These are phyloP conservation scores for Yamadazyma friedrichii DNA, from an alignment of 1,139 yeast genomes.

Conservation along the genomic window DNA sequence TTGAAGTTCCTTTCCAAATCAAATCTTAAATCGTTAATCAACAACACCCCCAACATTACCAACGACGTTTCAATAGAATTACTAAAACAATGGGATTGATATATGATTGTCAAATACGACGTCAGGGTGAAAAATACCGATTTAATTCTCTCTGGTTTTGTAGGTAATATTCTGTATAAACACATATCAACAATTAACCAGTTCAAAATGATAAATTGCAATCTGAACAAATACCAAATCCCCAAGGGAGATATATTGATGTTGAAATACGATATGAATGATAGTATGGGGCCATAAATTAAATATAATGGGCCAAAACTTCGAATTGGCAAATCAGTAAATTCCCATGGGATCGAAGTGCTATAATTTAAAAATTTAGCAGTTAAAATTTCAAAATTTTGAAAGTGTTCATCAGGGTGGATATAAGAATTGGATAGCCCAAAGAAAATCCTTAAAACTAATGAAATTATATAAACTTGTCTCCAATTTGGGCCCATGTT, in stretches of 20 bases:
- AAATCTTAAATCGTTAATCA: conserved; percentile 46
- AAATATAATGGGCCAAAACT: conserved; percentile 70
- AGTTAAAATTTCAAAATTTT: conserved; percentile 73
- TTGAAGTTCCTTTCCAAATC: conserved; percentile 15
- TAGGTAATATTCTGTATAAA: conserved; percentile 48
- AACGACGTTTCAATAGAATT: conserved; percentile 80
- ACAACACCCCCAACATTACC: conserved; percentile 54
- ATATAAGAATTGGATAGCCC: conserved; percentile 78
- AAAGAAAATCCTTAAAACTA: conserved; percentile 53
- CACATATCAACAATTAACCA: conserved; percentile 61
- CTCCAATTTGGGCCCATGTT: conserved; percentile 39
- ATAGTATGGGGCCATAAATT: conserved; percentile 67
- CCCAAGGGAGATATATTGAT: conserved; percentile 38
- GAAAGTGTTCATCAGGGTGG: conserved; percentile 98
- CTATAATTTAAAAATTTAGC: conserved; percentile 47
- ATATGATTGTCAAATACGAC: conserved; percentile 75
- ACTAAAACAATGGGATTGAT: conserved; percentile 86
- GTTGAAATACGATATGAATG: conserved; percentile 23
- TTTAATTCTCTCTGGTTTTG: conserved; percentile 63
- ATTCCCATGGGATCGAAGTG: conserved; percentile 84
- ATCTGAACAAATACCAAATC: conserved; percentile 56
- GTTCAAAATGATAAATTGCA: conserved; percentile 54
- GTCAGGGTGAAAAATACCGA: conserved; percentile 67
- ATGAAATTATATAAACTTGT: conserved; percentile 37
- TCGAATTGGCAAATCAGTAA: conserved; percentile 62